Evolutionary conservation across 2,329 filamentous ascomycete species (phyloP).

Genomic region (Colletotrichum sp.): DNA sequence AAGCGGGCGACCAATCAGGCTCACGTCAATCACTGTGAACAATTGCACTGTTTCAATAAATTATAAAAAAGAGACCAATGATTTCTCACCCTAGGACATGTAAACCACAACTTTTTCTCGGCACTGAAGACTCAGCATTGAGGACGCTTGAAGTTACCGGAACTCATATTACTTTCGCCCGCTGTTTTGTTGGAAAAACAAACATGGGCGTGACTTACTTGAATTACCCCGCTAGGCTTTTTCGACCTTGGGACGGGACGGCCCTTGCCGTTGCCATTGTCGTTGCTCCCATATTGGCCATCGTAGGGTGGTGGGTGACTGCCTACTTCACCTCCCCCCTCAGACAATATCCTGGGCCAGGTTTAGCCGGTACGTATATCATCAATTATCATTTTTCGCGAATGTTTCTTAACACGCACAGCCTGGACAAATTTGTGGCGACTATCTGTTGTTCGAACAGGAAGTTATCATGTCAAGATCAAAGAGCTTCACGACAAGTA

Average conservation of each 20-base stretch:
- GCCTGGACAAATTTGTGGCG: slow-evolving; percentile 32
- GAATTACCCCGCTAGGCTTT: background rate
- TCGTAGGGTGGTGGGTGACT: background rate
- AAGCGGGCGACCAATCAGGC: background rate
- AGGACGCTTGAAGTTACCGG: background rate
- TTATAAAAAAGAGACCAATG: background rate
- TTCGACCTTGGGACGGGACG: background rate
- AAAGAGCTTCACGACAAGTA: slow-evolving; percentile 33
- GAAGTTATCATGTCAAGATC: slow-evolving; percentile 22
- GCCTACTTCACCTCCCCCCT: slow-evolving; percentile 20
- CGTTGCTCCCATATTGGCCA: background rate
- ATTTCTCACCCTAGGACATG: background rate
- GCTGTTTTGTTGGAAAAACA: background rate
- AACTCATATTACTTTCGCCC: background rate
- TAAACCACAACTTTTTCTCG: background rate
- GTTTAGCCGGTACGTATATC: slow-evolving; percentile 21
- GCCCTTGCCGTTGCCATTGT: background rate
- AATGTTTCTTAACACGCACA: background rate
- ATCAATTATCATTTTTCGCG: background rate
- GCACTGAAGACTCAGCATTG: background rate
- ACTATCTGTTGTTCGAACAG: slow-evolving; percentile 24
- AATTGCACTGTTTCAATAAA: background rate
- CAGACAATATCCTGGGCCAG: slow-evolving; percentile 24
- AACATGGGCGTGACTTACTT: background rate
- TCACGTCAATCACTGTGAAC: background rate